Evolutionary conservation across 768 basidiomycete species (phyloP), one percentile per base, ranked within the genome.

Genomic region (Boletus subparvulus): DNA sequence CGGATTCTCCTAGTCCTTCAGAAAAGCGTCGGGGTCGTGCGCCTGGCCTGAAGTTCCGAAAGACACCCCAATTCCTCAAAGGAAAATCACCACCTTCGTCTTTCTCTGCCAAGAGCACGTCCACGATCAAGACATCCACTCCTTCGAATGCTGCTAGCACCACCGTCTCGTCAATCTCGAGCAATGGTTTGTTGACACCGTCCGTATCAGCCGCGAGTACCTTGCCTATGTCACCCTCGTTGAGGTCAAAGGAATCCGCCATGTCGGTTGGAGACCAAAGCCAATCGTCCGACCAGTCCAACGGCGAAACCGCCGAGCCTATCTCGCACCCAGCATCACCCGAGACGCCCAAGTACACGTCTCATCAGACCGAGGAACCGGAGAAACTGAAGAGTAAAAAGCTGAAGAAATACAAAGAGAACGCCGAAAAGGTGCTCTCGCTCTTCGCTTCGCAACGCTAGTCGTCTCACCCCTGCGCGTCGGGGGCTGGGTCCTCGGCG

Each of bases 341-440:
- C 12, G 69, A 73, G 69, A 75, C 66, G 6, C 57, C 66, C 52
- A 74, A 71, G 52, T 55, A 63, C 24, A 28, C 53, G 6, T 62
- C 73, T 17, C 66, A 74, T 28, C 66, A 67, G 10, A 56, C 55
- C 6, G 78, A 80, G 49, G 76, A 81, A 55, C 75, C 78, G n/a
- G 81, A 85, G 65, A 86, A 83, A 68, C 76, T 76, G 58, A 86
- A 81, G 82, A 84, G 71, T 66, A 90, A 83, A 77, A 92, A 88
- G 73, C 70, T 90, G 72, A 89, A 87, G 79, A 91, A 86, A 75
- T 90, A 90, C 77, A 92, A 92, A 75, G 86, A 91, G 67, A 88
- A 86, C 59, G 90, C 91, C 3, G 90, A 92, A 77, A 92, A 92
- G 61, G 81, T 93, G 53, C 79, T 93, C 55, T 90, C 90, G 33